Evolutionary conservation across 2,329 filamentous ascomycete genomes (phyloP), one percentile per base, ranked within the genome.

Genomic region (Neonectria punicea): DNA sequence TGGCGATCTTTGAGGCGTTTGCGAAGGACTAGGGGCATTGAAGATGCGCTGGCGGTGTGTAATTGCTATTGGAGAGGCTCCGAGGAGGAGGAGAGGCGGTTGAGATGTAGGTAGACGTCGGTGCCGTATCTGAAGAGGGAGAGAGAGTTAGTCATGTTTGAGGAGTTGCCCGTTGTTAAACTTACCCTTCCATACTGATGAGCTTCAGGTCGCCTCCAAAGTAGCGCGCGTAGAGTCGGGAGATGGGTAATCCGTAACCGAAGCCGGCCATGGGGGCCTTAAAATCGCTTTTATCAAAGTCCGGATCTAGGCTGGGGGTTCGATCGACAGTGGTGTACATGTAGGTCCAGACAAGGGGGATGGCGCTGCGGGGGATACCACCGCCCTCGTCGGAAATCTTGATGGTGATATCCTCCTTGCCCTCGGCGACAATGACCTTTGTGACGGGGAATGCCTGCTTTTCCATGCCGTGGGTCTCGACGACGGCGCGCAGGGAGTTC

Each of bases 321-420:
- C 94, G 90, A 79, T 98, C 96, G 69, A 99, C 96, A 2, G 96
- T 99, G 39, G 96, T 99, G 80, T 99, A 99, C 96, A 98, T 99
- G 80, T 99, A 99, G 13, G 96, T 99, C 96, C 96, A 99, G n/a
- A 98, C 96, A 14, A 99, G 86, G 5, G 96, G 96, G 69, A 99
- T 98, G 57, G 93, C 89, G 74, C 92, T 97, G 74, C 96, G 86
- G 0, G 96, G 94, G 58, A 99, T 98, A 67, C 96, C 96, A 69
- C 96, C 96, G 64, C 96, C 96, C 81, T 99, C 96, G 78, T 99
- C 96, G 5, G 92, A 93, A 73, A 99, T 92, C 82, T 99, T 99
- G 84, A 99, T 98, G 5, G 96, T 99, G 75, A 99, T 99, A 76
- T 99, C 96, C 81, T 99, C 96, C 78, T 96, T 95, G 63, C 96